phyloP scores from a whole-genome alignment of 2,329 filamentous ascomycete species.

The Thielaviopsis musarum region DNA sequence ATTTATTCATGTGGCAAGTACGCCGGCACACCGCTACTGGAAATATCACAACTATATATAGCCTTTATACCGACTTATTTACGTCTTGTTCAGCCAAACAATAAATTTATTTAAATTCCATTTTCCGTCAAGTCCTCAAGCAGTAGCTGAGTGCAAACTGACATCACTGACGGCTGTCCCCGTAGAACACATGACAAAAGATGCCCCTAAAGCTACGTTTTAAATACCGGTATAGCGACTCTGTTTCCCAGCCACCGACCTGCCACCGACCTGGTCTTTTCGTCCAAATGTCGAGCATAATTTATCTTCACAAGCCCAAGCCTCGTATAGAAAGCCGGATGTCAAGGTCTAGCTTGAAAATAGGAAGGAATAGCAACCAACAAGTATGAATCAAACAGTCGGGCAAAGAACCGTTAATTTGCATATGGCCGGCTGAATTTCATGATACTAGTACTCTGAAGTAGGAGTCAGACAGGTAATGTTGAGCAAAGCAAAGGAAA shows the following conservation, averaged over 20 bases:
- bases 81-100: no score
- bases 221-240: neutral
- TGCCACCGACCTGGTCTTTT: neutral
- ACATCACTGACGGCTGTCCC: neutral
- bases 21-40: no score
- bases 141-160: neutral
- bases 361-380: neutral
- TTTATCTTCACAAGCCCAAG: neutral
- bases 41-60: no score
- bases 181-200: neutral
- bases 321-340: neutral
- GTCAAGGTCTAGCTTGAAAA: neutral
- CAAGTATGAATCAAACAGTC: neutral
- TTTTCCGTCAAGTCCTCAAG: neutral
- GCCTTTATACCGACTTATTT: no score
- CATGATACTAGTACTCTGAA: no score
- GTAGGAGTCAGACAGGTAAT: no score
- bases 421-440: no score
- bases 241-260: neutral
- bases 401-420: no score
- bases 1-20: no score
- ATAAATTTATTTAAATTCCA: no score
- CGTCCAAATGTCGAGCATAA: neutral
- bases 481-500: no score
- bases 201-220: neutral